Percentiles rank a stretch among this genome's conserved stretches.
Evolutionary conservation across 2,329 filamentous ascomycete species (phyloP).

Genomic region (Colletotrichum aenigma): DNA sequence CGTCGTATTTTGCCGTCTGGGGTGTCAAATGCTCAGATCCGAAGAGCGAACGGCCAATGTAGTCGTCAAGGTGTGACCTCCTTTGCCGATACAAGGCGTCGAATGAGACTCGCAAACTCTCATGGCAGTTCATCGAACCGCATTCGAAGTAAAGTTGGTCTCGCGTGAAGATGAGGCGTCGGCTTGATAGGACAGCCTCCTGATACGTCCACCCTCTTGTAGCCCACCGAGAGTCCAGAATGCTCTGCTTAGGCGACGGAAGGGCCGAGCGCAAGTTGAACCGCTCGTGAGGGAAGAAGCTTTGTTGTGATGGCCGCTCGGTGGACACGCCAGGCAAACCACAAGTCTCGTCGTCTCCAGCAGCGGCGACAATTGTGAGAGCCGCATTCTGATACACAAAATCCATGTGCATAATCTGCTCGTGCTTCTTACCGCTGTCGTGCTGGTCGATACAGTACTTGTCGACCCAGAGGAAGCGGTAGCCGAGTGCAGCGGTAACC

Average conservation of each 20-base stretch:
- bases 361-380: slow-evolving; percentile 26
- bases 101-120: background rate
- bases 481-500: slow-evolving; percentile 23
- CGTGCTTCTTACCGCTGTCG: slow-evolving; percentile 20
- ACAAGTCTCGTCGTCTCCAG: background rate
- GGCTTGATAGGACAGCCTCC: slow-evolving; percentile 14
- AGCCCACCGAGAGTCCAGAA: background rate
- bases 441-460: slow-evolving; percentile 30
- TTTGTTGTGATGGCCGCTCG: background rate
- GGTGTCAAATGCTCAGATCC: background rate
- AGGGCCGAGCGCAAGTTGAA: background rate
- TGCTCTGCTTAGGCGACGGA: background rate
- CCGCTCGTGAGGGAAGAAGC: background rate
- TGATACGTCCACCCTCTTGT: slow-evolving; percentile 19
- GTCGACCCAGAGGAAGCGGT: slow-evolving; percentile 30
- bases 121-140: background rate
- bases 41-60: background rate
- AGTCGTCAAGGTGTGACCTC: background rate
- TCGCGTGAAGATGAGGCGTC: slow-evolving; percentile 28
- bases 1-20: background rate
- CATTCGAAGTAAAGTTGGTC: slow-evolving; percentile 30
- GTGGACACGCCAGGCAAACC: slow-evolving; percentile 5
- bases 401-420: slow-evolving; percentile 29
- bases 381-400: slow-evolving; percentile 25
- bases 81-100: background rate